Base-by-base conservation (phyloP, 1,139 yeast species). In the Hyphopichia fennica region DNA sequence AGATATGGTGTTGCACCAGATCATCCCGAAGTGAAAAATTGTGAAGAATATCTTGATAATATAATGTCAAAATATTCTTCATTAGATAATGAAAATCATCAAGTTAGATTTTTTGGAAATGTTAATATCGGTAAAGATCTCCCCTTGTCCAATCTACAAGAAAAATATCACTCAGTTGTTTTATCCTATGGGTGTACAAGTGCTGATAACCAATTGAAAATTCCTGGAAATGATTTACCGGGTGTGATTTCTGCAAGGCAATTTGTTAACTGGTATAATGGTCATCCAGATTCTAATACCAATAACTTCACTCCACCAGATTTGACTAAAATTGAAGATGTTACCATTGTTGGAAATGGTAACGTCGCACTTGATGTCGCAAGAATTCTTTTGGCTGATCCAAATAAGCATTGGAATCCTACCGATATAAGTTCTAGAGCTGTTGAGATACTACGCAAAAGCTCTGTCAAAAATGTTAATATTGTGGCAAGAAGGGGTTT, bases 1-100 rank as follows among this genome's bases (percentile, higher is more conserved):
- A 66, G 99, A 35, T 91, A 81, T 58, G 99, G 99, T 1, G 98
- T 93, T n/a, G 98, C 99, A 0, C 99, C 99, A 1, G 99, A 93
- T 64, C 99, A 93, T 62, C 96, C 97, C 0, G 99, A 93, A 57
- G 98, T 93, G 31, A 93, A 93, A 60, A 83, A 82, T 48, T 86
- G 95, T 56, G 90, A 89, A 60, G 95, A 87, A 19, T 84, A 90
- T 43, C 83, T 95, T 58, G 75, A 75, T 6, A 81, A 82, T 45
- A 76, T 86, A 23, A 85, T 85, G 56, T 49, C 56, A 20, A 68
- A 54, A 25, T 56, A 50, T 23, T 32, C 44, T 20, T 35, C 35
- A 34, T n/a, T 40, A 16, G 19, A 29, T 11, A 34, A 39, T 11
- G 30, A 37, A 3, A 51, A 41, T 40, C 69, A 65, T 29, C 59